Conservation (phyloP, 1,139 yeast species). For the Taphrina sp. region DNA sequence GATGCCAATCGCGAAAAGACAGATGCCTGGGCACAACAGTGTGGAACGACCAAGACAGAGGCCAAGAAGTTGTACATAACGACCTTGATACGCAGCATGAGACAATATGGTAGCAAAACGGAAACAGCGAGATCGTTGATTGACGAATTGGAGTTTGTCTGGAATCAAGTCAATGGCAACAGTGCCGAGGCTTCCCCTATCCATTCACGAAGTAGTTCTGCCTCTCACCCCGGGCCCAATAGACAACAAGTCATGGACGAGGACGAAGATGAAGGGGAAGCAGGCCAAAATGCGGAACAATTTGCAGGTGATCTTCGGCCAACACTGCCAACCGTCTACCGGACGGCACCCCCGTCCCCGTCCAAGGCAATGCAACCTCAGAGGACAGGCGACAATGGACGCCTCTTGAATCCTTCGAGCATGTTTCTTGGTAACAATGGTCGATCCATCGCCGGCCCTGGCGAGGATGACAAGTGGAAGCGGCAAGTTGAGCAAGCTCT, state of each 20-base stretch:
- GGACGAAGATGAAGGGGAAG: slow-evolving; percentile 16
- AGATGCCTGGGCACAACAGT: slow-evolving; percentile 78
- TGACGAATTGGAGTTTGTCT: slow-evolving; percentile 63
- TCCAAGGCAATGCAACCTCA: slow-evolving; percentile 22
- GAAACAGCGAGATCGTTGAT: slow-evolving; percentile 65
- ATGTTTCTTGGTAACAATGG: not conserved
- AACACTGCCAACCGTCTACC: slow-evolving; percentile 18
- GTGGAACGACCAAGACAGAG: slow-evolving; percentile 66
- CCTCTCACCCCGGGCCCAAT: slow-evolving; percentile 5
- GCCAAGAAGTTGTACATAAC: slow-evolving; percentile 72
- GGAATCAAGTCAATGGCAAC: slow-evolving; percentile 55
- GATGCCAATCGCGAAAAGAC: slow-evolving; percentile 35
- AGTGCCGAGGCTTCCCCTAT: slow-evolving; percentile 33
- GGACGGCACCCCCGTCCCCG: slow-evolving; percentile 28
- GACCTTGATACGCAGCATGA: slow-evolving; percentile 65
- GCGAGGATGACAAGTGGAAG: slow-evolving; percentile 24
- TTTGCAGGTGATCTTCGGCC: slow-evolving; percentile 20
- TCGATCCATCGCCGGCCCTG: not conserved
- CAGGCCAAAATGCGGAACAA: slow-evolving; percentile 28
- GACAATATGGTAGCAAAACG: slow-evolving; percentile 65
- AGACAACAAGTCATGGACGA: slow-evolving; percentile 2
- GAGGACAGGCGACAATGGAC: slow-evolving; percentile 10
- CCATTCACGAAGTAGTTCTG: slow-evolving; percentile 32
- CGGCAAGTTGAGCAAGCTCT: slow-evolving; percentile 21
- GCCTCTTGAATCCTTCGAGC: not conserved